Evolutionary conservation across 2,329 filamentous ascomycete species (phyloP).

Genomic region (Pseudomassariella vexata): DNA sequence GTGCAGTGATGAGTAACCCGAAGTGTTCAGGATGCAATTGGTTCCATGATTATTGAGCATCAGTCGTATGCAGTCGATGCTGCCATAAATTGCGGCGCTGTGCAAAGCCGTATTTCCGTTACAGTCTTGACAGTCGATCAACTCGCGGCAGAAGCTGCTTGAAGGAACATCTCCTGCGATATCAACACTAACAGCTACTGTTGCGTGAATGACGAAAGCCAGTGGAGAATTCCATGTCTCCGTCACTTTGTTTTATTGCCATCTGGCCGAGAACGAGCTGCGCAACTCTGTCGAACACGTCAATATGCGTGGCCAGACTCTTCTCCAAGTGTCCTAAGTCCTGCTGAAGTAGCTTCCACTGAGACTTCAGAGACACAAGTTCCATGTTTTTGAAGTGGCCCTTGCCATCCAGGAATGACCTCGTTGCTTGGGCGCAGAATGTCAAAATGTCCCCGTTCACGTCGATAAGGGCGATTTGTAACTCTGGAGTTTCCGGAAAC

Average conservation of each 20-base stretch:
- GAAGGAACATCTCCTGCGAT: too few species aligned
- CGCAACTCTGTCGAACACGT: not conserved
- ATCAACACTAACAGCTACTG: too few species aligned
- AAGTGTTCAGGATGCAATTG: too few species aligned
- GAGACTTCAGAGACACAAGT: not conserved
- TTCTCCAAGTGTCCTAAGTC: not conserved
- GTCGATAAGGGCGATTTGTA: not conserved
- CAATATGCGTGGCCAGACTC: not conserved
- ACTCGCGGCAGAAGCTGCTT: too few species aligned
- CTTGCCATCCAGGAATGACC: not conserved
- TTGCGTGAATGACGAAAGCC: too few species aligned
- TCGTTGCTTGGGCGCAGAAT: not conserved
- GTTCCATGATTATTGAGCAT: too few species aligned
- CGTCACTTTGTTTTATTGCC: not conserved
- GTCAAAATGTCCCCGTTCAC: not conserved
- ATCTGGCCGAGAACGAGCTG: not conserved
- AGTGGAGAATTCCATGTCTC: too few species aligned
- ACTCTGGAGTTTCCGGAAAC: not conserved
- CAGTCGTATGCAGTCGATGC: too few species aligned
- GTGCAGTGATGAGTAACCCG: too few species aligned
- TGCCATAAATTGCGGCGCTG: too few species aligned
- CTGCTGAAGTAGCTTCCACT: not conserved
- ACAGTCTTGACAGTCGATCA: too few species aligned
- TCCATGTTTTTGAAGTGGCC: not conserved
- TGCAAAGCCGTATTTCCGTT: too few species aligned